phyloP scores from a whole-genome alignment of 495 filamentous ascomycete species.

The Zalerion maritima region DNA sequence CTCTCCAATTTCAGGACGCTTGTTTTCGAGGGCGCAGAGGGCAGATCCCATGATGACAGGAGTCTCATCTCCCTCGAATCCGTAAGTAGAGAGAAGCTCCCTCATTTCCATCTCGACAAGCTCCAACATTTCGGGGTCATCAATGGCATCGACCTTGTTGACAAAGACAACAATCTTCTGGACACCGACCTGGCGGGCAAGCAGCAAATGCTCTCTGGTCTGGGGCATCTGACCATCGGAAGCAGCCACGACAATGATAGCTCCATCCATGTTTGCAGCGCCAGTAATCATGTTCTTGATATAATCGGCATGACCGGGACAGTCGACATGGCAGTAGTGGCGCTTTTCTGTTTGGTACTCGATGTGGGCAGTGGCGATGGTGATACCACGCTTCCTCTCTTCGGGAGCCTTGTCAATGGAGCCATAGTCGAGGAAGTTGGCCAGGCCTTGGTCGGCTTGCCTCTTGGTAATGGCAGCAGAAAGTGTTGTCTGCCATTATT shows the following conservation, averaged over 20 bases:
- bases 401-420: slow-evolving; percentile 98
- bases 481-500: slow-evolving; percentile 65
- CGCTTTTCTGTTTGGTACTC: slow-evolving; percentile 84
- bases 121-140: slow-evolving; percentile 98
- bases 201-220: slow-evolving; percentile 93
- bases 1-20: slow-evolving; percentile 73
- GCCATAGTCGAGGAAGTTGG: slow-evolving; percentile 89
- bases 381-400: slow-evolving; percentile 99
- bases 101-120: slow-evolving; percentile 99
- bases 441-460: slow-evolving; percentile 83
- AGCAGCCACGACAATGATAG: slow-evolving; percentile 95
- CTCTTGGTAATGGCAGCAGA: slow-evolving; percentile 97
- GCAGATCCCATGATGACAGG: slow-evolving; percentile 94
- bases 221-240: slow-evolving; percentile 99
- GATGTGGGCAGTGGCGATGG: slow-evolving; percentile 94
- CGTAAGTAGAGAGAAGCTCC: slow-evolving; percentile 79
- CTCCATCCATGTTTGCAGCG: slow-evolving; percentile 93
- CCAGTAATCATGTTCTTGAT: slow-evolving; percentile 99
- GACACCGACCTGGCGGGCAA: slow-evolving; percentile 94
- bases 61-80: slow-evolving; percentile 95
- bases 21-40: slow-evolving; percentile 82
- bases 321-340: slow-evolving; percentile 99
- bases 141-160: slow-evolving; percentile 94
- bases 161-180: slow-evolving; percentile 98
- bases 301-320: slow-evolving; percentile 99